Base-by-base conservation (phyloP, 1,284 basidiomycete species). In the Austroboletus olivaceoglutinosus region DNA sequence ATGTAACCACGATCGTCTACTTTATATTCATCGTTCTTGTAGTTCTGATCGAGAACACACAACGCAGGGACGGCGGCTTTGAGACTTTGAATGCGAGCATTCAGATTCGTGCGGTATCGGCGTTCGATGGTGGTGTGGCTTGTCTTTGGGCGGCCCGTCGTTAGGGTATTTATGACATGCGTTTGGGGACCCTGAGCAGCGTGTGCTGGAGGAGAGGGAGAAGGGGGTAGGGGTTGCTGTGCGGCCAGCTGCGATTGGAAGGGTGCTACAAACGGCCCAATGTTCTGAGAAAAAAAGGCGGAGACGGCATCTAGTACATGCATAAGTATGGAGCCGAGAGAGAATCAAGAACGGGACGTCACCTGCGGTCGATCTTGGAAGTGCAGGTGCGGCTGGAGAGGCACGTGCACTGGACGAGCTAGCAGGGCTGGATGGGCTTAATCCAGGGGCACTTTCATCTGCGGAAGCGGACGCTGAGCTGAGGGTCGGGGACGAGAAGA, bases 121-220 rank as follows among this genome's bases (percentile, higher is more conserved):
- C 93, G 82, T 70, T 95, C 93, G 58, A 95, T 94, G 22, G 91
- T 93, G 11, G 93, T 95, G 67, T 95, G 92, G 52, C 89, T 91
- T 0, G 89, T 91, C 70, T 91, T 91, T n/a, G 86, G 82, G 4
- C 87, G 81, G 2, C 72, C 69, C 16, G 70, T 62, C 23, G 69
- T 39, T 19, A 55, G 53, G 29, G 67, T 59, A 5, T 60, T 57
- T 25, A 25, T 68, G 56, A 48, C 59, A 44, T 50, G 71, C 48
- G 44, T 65, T 41, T 54, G 70, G 54, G 37, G 53, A 22, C 52
- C 44, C 4, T 67, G 61, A 11, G 33, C 10, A 1, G 58, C 56
- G 30, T 71, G 71, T 19, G 57, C 67, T 16, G 66, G 73, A 37
- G 29, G 66, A 30, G 64, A 69, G 22, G 67, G 71, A 16, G 62